Base-by-base conservation (phyloP, 1,284 basidiomycete genomes). In the Macrocystidia cucumis region DNA sequence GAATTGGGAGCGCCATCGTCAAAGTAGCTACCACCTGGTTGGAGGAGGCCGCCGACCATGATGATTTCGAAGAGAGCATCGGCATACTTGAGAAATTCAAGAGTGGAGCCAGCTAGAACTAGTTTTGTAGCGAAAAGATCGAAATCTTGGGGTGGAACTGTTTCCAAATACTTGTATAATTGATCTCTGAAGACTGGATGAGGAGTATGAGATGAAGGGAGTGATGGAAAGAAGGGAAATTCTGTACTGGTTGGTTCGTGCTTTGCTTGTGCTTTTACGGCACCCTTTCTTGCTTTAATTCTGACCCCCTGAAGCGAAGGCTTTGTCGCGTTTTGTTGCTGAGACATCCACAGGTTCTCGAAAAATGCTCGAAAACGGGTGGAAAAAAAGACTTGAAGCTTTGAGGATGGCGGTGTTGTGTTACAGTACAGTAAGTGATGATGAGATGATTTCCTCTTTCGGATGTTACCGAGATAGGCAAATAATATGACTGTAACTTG, bases 61-160 rank as follows among this genome's bases (percentile, higher is more conserved):
- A 97, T 75, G 60, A 96, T 77, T 65, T 98, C 93, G 62, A 96
- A 97, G 50, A 98, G 81, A 42, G 84, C 77, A 52, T 96, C 91
- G 60, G 86, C 86, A 82, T 98, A 97, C 67, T 93, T 95, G 61
- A 92, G 77, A 57, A 80, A 85, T 64, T 96, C 92, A 60, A 96
- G 84, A 38, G 88, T 85, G 32, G 84, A 81, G 39, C 91, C 92
- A 43, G 91, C 92, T 63, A 87, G 85, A 48, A 89, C 78, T 50
- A 98, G 77, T 63, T 93, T 92, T 54, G 79, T 76, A 27, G 86
- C 69, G 55, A 84, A 81, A 13, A 75, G 70, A 49, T 92, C 90
- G 57, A 90, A 91, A 51, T 95, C 90, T 55, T 72, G 77, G 34
- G 74, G 67, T 28, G 81, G 74, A 37, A 95, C 81, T 30, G 87